phyloP scores from a whole-genome alignment of 1,284 basidiomycete genomes.

The Pseudozyma hubeiensis region DNA sequence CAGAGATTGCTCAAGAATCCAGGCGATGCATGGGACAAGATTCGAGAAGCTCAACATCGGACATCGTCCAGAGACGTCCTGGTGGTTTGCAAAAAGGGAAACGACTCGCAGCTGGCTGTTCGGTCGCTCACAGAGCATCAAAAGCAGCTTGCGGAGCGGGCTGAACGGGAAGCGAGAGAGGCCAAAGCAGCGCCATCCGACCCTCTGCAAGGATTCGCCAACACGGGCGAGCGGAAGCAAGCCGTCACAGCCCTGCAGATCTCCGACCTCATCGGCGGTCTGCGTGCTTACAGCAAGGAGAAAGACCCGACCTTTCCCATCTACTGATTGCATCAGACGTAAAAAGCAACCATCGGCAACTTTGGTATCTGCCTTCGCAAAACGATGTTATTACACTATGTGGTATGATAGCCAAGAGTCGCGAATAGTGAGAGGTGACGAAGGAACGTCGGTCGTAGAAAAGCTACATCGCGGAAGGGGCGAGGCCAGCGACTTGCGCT shows the following conservation, averaged over 20 bases:
- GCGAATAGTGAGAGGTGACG: background rate
- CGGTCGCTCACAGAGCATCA: slow-evolving; percentile 71
- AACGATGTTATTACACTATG: background rate
- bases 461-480: slow-evolving; percentile 18
- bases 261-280: slow-evolving; percentile 52
- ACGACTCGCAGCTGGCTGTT: slow-evolving; percentile 38
- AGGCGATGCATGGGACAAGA: slow-evolving; percentile 67
- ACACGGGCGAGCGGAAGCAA: slow-evolving; percentile 74
- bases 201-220: slow-evolving; percentile 7
- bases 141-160: slow-evolving; percentile 76
- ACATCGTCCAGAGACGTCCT: slow-evolving; percentile 4
- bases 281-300: slow-evolving; percentile 47
- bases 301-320: slow-evolving; percentile 51
- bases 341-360: slow-evolving; percentile 1
- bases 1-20: slow-evolving; percentile 76
- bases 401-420: background rate
- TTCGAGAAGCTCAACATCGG: slow-evolving; percentile 8
- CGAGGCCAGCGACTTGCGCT: slow-evolving; percentile 29
- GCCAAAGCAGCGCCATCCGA: slow-evolving; percentile 2
- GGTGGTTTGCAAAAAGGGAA: slow-evolving; percentile 66
- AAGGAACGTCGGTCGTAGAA: slow-evolving; percentile 5
- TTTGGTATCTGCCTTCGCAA: slow-evolving; percentile 1
- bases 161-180: background rate
- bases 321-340: slow-evolving; percentile 23
- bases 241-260: slow-evolving; percentile 77